A percentile compares a stretch with the other conserved stretches of the same genome.
Evolutionary conservation across 208 protist genomes (phyloP).

Genomic region (Crithidia acanthocephali): DNA sequence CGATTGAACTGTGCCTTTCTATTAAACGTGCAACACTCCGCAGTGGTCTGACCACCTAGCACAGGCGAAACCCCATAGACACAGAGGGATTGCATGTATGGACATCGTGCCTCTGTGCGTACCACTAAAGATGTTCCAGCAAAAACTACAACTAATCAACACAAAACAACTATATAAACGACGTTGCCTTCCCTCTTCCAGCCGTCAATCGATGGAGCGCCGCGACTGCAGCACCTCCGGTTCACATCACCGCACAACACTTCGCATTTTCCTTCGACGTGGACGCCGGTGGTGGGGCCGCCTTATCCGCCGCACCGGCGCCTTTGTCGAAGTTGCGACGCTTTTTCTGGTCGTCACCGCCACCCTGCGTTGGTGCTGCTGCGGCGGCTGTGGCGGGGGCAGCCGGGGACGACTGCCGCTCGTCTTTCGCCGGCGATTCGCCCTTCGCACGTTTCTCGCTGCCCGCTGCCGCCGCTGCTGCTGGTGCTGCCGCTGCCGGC

Average conservation of each 20-base stretch:
- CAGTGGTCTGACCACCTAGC: no score
- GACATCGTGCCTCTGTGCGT: no score
- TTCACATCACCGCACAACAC: conserved; percentile 41
- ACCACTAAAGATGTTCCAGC: no score
- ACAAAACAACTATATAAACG: no score
- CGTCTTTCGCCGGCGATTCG: not conserved
- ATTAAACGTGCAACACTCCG: no score
- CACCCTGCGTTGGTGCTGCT: not conserved
- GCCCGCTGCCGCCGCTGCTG: no score
- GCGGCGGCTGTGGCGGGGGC: not conserved
- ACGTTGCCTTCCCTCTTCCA: no score
- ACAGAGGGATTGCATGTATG: no score
- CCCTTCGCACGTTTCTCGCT: not conserved
- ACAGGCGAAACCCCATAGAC: no score
- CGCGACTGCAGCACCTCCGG: not conserved
- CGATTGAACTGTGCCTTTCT: no score
- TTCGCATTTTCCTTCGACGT: conserved; percentile 16
- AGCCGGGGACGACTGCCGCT: not conserved
- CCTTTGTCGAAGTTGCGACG: conserved; percentile 1
- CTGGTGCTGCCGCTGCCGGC: not conserved
- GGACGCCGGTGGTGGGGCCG: not conserved
- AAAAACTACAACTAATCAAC: no score
- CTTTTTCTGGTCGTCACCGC: not conserved
- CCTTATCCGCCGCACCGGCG: not conserved
- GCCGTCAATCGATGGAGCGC: no score